A percentile compares a stretch with the other conserved stretches of the same genome.
phyloP scores from a whole-genome alignment of 306 rosid species.

The Fragaria ananassa region DNA sequence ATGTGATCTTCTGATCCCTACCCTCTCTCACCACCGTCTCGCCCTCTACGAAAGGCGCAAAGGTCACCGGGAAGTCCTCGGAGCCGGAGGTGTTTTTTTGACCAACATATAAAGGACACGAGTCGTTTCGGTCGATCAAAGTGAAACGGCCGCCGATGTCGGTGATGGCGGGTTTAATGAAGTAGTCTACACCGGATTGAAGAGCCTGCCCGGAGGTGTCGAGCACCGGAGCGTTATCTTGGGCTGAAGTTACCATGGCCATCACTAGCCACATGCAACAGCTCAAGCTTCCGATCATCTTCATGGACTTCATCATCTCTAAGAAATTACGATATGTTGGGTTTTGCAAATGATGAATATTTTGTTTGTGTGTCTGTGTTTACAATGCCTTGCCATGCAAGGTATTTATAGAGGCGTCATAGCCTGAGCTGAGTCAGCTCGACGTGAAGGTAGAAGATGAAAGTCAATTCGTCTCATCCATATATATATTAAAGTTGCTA shows the following conservation, averaged over 20 bases:
- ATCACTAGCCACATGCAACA: conserved; percentile 24
- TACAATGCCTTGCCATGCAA: conserved; percentile 30
- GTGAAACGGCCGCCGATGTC: conserved; percentile 54
- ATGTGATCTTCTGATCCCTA: conserved; percentile 39
- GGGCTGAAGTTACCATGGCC: conserved; percentile 28
- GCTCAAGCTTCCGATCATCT: conserved; percentile 18
- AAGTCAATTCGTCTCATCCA: not conserved
- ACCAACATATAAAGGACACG: conserved; percentile 47
- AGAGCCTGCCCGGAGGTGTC: conserved; percentile 50
- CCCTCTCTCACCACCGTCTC: conserved; percentile 28
- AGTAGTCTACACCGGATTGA: conserved; percentile 37
- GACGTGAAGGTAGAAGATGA: not conserved
- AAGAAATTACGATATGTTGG: not conserved
- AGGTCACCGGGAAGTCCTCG: conserved; percentile 29
- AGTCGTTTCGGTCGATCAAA: conserved; percentile 20
- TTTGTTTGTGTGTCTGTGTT: not conserved
- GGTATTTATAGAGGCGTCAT: conserved; percentile 9
- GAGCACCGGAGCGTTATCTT: conserved; percentile 31
- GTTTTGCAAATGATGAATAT: not conserved
- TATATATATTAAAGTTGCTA: not conserved
- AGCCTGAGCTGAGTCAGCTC: not conserved
- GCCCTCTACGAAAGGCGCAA: conserved; percentile 37
- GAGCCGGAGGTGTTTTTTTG: conserved; percentile 34
- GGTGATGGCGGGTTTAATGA: conserved; percentile 58
- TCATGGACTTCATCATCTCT: not conserved